A percentile compares a stretch with the other conserved stretches of the same genome.
Conservation (phyloP, 2,329 filamentous ascomycete species). For the Alternaria alternata region DNA sequence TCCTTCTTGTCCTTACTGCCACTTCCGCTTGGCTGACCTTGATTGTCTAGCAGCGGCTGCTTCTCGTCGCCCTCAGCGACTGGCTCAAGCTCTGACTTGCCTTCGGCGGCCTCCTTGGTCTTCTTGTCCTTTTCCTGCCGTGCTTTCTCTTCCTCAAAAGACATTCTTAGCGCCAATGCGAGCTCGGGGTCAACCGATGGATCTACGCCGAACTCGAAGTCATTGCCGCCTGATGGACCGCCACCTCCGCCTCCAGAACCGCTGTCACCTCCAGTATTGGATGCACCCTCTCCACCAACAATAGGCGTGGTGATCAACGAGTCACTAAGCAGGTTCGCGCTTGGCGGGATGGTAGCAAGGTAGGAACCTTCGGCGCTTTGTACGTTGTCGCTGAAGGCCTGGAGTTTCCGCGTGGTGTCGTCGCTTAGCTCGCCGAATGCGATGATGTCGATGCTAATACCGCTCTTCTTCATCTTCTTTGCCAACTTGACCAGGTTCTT, state of each 20-base stretch:
- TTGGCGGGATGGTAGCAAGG: constrained; percentile 88
- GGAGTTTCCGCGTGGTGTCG: constrained; percentile 86
- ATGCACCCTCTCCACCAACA: constrained; percentile 79
- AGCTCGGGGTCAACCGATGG: constrained; percentile 91
- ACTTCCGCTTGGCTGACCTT: constrained; percentile 71
- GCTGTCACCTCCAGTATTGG: constrained; percentile 63
- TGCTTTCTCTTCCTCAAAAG: constrained; percentile 97
- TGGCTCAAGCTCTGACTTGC: constrained; percentile 78
- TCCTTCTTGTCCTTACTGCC: constrained; percentile 60
- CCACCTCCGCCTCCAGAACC: constrained; percentile 62
- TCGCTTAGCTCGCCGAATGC: constrained; percentile 93
- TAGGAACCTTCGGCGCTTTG: constrained; percentile 90
- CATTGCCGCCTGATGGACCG: constrained; percentile 63
- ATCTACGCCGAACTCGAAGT: constrained; percentile 90
- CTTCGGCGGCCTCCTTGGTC: constrained; percentile 73
- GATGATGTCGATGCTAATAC: constrained; percentile 91
- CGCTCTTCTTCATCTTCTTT: constrained; percentile 99
- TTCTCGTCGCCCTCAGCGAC: constrained; percentile 75
- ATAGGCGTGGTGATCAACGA: constrained; percentile 90
- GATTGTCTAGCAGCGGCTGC: constrained; percentile 69
- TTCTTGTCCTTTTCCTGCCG: constrained; percentile 85
- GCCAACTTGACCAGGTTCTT: constrained; percentile 88
- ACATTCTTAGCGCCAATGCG: constrained; percentile 93
- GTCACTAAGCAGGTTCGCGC: constrained; percentile 90
- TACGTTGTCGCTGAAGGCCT: constrained; percentile 91